Conservation (phyloP, 305 asterid species). For the Solanum hybrid region DNA sequence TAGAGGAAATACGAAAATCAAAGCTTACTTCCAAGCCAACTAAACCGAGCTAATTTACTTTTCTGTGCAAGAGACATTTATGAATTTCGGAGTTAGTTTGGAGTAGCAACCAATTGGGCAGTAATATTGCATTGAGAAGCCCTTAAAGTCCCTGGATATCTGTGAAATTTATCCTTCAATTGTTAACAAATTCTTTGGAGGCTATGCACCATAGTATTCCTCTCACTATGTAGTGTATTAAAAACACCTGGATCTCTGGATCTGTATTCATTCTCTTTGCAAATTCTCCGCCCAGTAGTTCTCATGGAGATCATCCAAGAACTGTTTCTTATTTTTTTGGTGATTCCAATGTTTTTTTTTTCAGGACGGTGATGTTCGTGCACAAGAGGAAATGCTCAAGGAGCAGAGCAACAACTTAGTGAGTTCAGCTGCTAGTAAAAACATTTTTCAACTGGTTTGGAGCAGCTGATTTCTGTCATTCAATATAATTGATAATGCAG, state of each 20-base stretch:
- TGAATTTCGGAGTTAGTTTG: not conserved
- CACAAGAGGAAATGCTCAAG: conserved; percentile 82
- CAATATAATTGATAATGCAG: not conserved
- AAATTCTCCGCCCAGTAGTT: not conserved
- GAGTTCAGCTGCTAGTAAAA: conserved; percentile 65
- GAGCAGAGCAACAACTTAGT: conserved; percentile 66
- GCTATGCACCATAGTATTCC: not conserved
- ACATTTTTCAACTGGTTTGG: conserved; percentile 76
- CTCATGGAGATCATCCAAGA: not conserved
- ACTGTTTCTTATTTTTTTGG: not conserved
- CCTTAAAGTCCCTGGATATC: not conserved
- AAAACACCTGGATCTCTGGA: not conserved
- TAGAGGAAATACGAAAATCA: not conserved
- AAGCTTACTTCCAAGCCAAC: not conserved
- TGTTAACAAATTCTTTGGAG: not conserved
- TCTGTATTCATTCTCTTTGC: not conserved
- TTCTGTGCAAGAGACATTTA: not conserved
- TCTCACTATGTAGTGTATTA: not conserved
- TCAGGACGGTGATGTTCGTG: conserved; percentile 54
- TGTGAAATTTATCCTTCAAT: not conserved
- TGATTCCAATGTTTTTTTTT: not conserved
- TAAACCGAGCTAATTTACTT: not conserved
- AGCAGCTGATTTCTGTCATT: conserved; percentile 25
- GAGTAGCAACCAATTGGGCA: not conserved
- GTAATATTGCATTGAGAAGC: not conserved